These are phyloP conservation scores for Cercospora berteroae DNA, from an alignment of 2,329 filamentous ascomycete genomes.

Conservation along the genomic window DNA sequence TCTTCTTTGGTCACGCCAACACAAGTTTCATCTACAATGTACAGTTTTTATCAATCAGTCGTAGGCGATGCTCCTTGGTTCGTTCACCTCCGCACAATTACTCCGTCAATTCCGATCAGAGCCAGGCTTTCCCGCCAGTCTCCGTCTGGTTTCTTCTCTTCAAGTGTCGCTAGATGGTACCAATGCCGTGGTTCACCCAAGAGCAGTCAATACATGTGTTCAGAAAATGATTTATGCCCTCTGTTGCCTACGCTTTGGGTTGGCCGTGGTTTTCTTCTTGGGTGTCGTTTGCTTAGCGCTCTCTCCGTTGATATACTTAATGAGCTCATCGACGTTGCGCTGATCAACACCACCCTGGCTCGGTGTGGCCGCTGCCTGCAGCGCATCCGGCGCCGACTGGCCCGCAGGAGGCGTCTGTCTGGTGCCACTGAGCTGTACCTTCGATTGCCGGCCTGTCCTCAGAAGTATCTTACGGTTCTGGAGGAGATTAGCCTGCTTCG, in stretches of 20 bases:
- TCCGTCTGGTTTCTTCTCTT: background rate
- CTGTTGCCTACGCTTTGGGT: constrained; percentile 43
- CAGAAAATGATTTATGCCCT: constrained; percentile 10
- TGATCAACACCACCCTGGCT: constrained; percentile 43
- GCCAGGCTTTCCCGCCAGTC: background rate
- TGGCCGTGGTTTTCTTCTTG: constrained; percentile 50
- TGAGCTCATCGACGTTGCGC: constrained; percentile 85
- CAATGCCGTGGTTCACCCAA: background rate
- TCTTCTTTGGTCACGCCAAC: background rate
- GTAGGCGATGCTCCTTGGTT: background rate
- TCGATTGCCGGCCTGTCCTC: constrained; percentile 40
- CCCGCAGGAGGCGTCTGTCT: constrained; percentile 61
- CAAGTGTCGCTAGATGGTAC: background rate
- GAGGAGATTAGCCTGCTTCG: constrained; percentile 69
- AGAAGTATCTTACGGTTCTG: constrained; percentile 32
- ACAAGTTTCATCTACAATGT: background rate
- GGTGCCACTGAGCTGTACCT: constrained; percentile 54
- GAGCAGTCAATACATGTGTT: background rate
- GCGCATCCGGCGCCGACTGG: constrained; percentile 19
- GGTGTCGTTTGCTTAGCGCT: constrained; percentile 42
- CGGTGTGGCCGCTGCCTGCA: constrained; percentile 11
- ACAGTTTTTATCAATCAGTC: background rate
- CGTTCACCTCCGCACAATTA: background rate
- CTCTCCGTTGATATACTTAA: constrained; percentile 88
- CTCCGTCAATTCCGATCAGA: background rate